Evolutionary conservation across 2,329 filamentous ascomycete species (phyloP).

Genomic region (Ophiostoma australiae): DNA sequence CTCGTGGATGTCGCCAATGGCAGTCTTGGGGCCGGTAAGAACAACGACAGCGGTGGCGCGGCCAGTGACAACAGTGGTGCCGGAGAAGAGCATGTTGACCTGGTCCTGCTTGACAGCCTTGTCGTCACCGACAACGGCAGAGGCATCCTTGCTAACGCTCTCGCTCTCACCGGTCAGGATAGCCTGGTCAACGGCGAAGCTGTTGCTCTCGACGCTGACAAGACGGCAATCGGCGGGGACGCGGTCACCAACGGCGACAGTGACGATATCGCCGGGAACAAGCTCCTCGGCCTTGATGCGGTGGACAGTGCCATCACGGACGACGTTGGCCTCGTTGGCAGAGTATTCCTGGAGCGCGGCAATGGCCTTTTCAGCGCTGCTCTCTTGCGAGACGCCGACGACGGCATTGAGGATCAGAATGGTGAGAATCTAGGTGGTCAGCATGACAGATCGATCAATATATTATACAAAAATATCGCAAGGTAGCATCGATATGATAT

Average conservation of each 20-base stretch:
- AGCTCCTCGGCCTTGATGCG: constrained; percentile 93
- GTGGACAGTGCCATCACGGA: constrained; percentile 71
- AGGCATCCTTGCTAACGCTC: constrained; percentile 81
- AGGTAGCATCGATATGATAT: no score
- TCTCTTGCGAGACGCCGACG: constrained; percentile 97
- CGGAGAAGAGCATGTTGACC: constrained; percentile 96
- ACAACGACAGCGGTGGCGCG: constrained; percentile 88
- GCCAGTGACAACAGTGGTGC: constrained; percentile 92
- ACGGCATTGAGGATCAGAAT: constrained; percentile 95
- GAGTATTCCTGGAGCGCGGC: constrained; percentile 98
- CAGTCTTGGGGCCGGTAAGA: constrained; percentile 81
- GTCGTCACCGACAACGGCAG: constrained; percentile 62
- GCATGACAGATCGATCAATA: neutral
- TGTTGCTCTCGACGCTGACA: constrained; percentile 90
- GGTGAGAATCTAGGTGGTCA: constrained; percentile 70
- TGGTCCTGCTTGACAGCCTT: constrained; percentile 96
- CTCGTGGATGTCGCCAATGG: constrained; percentile 97
- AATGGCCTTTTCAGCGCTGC: constrained; percentile 96
- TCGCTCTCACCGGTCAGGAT: constrained; percentile 97
- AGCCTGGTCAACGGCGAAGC: constrained; percentile 92
- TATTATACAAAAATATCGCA: neutral
- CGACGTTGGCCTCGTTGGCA: constrained; percentile 91
- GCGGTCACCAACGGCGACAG: constrained; percentile 82
- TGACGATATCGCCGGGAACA: constrained; percentile 88
- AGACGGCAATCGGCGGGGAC: constrained; percentile 93